These are phyloP conservation scores for Clonostachys rhizophaga DNA, from an alignment of 2,329 filamentous ascomycete species.

Conservation along the genomic window DNA sequence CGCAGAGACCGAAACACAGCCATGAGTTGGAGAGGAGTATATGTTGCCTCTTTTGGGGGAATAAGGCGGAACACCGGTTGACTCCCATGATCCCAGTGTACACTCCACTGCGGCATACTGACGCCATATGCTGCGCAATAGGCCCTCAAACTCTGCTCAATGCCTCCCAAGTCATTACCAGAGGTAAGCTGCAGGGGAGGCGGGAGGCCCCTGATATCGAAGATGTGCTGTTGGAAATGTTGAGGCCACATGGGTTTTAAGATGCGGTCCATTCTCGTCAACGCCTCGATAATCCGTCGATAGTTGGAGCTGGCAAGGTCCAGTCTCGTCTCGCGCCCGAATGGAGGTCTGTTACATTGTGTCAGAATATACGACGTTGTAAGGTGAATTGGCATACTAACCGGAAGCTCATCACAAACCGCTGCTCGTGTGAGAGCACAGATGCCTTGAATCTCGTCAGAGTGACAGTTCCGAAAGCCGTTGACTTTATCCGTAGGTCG, in stretches of 20 bases:
- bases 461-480: conserved; percentile 46
- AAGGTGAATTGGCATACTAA: conserved; percentile 17
- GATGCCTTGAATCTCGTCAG: conserved; percentile 47
- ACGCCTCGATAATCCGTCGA: conserved; percentile 45
- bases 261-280: conserved; percentile 49
- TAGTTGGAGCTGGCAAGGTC: conserved; percentile 51
- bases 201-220: conserved; percentile 46
- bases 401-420: conserved; percentile 51
- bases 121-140: conserved; percentile 49
- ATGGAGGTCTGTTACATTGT: conserved; percentile 26
- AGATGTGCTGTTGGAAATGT: conserved; percentile 46
- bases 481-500: conserved; percentile 43
- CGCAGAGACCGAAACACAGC: conserved; percentile 51
- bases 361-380: not conserved
- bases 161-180: conserved; percentile 49
- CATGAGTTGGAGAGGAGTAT: conserved; percentile 47
- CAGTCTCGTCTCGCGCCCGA: conserved; percentile 35
- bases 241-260: conserved; percentile 56
- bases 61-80: conserved; percentile 50
- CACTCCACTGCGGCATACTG: conserved; percentile 45
- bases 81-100: conserved; percentile 32
- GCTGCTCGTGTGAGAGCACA: conserved; percentile 45
- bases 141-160: conserved; percentile 49
- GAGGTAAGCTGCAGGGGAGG: conserved; percentile 48
- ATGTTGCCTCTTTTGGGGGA: conserved; percentile 29